A percentile compares a stretch with the other conserved stretches of the same genome.
These are phyloP conservation scores for Dactylonectria estremocensis DNA, from an alignment of 2,329 filamentous ascomycete genomes.

Conservation along the genomic window DNA sequence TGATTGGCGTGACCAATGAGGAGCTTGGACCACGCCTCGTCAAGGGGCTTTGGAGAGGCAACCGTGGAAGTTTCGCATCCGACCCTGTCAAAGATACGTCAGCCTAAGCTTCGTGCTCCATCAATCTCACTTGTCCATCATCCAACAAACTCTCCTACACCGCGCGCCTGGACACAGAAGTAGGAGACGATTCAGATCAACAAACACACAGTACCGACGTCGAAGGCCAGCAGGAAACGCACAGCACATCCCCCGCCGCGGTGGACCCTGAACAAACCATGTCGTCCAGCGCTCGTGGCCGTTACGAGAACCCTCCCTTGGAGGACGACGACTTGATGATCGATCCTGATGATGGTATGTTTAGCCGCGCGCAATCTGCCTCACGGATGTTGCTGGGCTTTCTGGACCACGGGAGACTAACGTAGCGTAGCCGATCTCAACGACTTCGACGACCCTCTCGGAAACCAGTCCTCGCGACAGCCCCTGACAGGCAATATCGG, in stretches of 20 bases:
- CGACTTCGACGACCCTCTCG: slow-evolving; percentile 91
- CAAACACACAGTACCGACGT: not conserved
- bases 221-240: not conserved
- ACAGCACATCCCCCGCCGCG: slow-evolving; percentile 1
- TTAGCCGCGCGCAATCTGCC: not conserved
- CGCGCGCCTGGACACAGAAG: not conserved
- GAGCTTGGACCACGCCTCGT: slow-evolving; percentile 46
- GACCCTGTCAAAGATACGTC: slow-evolving; percentile 41
- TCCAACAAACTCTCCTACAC: slow-evolving; percentile 10
- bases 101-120: slow-evolving; percentile 43
- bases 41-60: slow-evolving; percentile 48
- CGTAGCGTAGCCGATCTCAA: slow-evolving; percentile 80
- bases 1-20: slow-evolving; percentile 41
- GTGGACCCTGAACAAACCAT: slow-evolving; percentile 57
- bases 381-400: not conserved
- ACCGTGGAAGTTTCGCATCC: slow-evolving; percentile 51
- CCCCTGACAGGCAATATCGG: slow-evolving; percentile 90
- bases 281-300: slow-evolving; percentile 64
- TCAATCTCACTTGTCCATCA: slow-evolving; percentile 28
- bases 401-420: slow-evolving; percentile 35
- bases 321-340: slow-evolving; percentile 83
- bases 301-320: slow-evolving; percentile 74
- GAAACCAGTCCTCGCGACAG: slow-evolving; percentile 77
- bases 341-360: slow-evolving; percentile 82
- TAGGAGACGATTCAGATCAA: not conserved